Conservation (phyloP, 495 filamentous ascomycete species). For the Neurospora discreta region DNA sequence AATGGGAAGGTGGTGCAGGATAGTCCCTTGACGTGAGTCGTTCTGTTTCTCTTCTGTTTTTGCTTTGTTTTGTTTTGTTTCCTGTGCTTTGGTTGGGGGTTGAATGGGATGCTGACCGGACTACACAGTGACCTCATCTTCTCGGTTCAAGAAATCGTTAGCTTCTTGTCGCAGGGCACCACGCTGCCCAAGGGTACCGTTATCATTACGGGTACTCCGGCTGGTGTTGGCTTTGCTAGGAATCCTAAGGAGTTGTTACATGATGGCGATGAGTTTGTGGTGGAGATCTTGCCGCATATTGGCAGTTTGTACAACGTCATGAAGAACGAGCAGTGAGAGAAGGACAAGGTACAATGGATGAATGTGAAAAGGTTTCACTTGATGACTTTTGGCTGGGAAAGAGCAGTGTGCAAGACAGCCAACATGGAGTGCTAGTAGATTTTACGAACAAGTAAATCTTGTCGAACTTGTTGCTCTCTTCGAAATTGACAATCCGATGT, state of each 20-base stretch:
- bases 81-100: neutral
- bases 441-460: neutral
- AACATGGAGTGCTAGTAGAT: neutral
- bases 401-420: neutral
- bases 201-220: constrained; percentile 40
- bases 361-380: neutral
- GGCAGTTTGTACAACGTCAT: constrained; percentile 34
- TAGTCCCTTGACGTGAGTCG: constrained; percentile 37
- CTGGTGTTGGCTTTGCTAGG: constrained; percentile 31
- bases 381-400: neutral
- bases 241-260: constrained; percentile 30
- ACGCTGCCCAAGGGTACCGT: constrained; percentile 34
- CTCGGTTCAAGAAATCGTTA: constrained; percentile 32
- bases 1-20: constrained; percentile 39
- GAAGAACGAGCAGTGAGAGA: constrained; percentile 28
- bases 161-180: constrained; percentile 38
- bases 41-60: neutral
- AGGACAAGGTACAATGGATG: neutral
- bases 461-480: neutral
- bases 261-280: constrained; percentile 37
- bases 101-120: neutral
- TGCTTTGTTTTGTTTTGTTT: neutral
- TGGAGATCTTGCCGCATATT: constrained; percentile 36
- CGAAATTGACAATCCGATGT: neutral
- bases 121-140: constrained; percentile 34